Evolutionary conservation across 768 basidiomycete species (phyloP), one percentile per base, ranked within the genome.

Genomic region (Boletellus emodensis): DNA sequence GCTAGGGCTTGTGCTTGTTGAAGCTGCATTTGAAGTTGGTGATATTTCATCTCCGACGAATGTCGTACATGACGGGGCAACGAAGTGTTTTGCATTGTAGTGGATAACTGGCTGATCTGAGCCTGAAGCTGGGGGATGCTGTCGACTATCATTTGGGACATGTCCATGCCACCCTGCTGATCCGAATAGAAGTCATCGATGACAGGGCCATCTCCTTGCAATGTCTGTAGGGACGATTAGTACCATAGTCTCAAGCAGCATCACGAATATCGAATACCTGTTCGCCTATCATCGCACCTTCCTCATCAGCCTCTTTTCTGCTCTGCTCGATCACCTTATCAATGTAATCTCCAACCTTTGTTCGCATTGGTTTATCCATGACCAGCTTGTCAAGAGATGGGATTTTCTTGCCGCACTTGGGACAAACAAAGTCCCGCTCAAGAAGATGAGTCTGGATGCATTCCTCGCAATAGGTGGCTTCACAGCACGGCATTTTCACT

Each of bases 391-490:
- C 94, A 61, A 98, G 72, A 33, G 89, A 93, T 3, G 85, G 78
- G 53, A 98, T 82, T 72, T 88, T 93, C 70, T 86, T 85, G 55
- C 82, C 78, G 69, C 96, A 98, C 58, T 84, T 83, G 8, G 92
- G 94, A 71, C 95, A 98, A 50, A 87, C 73, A 69, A 98, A 98
- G 73, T 96, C 94, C 70, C 90, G 84, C 68, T 98, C 95, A 56
- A 95, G 80, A 44, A 99, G 76, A 70, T 94, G 80, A 38, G 90
- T 93, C 68, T 94, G 90, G 55, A 99, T 90, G 72, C 95, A 97
- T 68, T 98, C 95, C 71, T 98, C 94, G 77, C 95, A 97, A 71
- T 90, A 99, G 12, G 80, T 63, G 37, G 85, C 90, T 58, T 81
- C 82, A 75, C 95, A 98, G 71, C 95, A 97, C 2, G 96, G 95